Base-by-base conservation (phyloP, 2,329 filamentous ascomycete species). In the Alternaria hordeiaustralica region DNA sequence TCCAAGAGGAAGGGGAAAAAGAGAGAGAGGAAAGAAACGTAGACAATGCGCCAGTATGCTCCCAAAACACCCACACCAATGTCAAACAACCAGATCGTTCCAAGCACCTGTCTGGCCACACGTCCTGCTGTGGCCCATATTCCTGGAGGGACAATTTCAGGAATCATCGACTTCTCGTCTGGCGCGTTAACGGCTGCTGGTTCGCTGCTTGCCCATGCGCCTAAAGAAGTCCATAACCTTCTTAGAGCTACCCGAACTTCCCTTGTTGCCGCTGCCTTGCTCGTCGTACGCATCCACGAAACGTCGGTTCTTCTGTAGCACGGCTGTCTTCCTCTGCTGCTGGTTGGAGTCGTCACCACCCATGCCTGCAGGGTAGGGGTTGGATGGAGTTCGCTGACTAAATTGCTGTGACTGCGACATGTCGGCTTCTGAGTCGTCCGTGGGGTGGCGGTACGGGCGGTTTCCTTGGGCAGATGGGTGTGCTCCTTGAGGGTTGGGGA, bases 181-280 rank as follows among this genome's bases (percentile, higher is more conserved):
- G 20, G 49, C 49, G 20, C 49, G 20, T 36, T 53, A 70, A 26
- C 65, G 63, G 26, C 63, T 60, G 33, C 64, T 62, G 13, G 61
- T 66, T 60, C 91, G 86, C 71, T 90, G 92, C 82, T 91, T 93
- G 60, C 92, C 93, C 78, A 94, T 88, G 79, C 94, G 87, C 72
- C 96, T 87, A 85, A 99, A 99, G 81, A 98, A 97, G 82, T 99
- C 95, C 94, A 99, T 98, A 43, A 99, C 96, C 77, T 93, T 90
- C 78, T 94, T 91, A 13, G 90, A 95, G 79, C 92, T 96, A 47
- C 95, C 95, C 6, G 71, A 72, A 47, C 70, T 72, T 36, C 72
- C 73, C 69, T 77, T 77, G 65, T 75, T 76, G n/a, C 66, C 70
- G 26, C 33, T 49, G 12, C 69, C 71, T 55, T 69, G 64, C 41